Conservation (phyloP, 2,329 filamentous ascomycete genomes). For the Monosporascus cannonballus region DNA sequence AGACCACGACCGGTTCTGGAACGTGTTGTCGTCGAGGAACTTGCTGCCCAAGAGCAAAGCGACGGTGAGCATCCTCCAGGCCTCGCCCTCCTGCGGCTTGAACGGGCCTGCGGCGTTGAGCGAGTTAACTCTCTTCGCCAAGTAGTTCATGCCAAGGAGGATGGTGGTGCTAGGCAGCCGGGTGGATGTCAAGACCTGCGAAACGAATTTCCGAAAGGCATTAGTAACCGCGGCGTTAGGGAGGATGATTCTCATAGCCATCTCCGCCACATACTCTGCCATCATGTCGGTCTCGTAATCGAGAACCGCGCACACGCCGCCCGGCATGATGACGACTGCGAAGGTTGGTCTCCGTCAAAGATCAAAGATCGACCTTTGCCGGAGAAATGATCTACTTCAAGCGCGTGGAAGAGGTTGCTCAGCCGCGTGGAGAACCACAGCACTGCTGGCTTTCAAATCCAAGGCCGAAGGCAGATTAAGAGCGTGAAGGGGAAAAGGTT, state of each 20-base stretch:
- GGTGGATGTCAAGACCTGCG: conserved; percentile 84
- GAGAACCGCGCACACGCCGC: conserved; percentile 87
- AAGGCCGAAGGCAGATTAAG: conserved; percentile 30
- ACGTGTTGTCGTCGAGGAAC: conserved; percentile 94
- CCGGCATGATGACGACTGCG: conserved; percentile 50
- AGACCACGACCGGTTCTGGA: conserved; percentile 95
- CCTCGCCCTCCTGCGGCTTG: conserved; percentile 59
- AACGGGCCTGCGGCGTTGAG: conserved; percentile 53
- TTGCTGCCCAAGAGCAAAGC: conserved; percentile 85
- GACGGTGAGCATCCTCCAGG: conserved; percentile 84
- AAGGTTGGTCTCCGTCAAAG: conserved; percentile 20
- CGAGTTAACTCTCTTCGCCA: conserved; percentile 76
- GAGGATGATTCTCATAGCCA: conserved; percentile 59
- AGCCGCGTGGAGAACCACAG: conserved; percentile 20
- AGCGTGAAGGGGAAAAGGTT: conserved; percentile 13
- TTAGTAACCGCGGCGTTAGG: conserved; percentile 51
- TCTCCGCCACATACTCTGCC: conserved; percentile 91
- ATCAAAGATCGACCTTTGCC: conserved; percentile 23
- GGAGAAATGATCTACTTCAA: conserved; percentile 32
- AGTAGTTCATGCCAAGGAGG: conserved; percentile 81
- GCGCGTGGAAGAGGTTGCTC: conserved; percentile 28
- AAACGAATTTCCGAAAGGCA: conserved; percentile 86
- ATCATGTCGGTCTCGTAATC: conserved; percentile 96
- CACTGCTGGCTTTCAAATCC: conserved; percentile 23
- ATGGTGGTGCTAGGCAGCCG: conserved; percentile 88